These are phyloP conservation scores for Xylariaceae sp. DNA, from an alignment of 2,329 filamentous ascomycete genomes.

Conservation along the genomic window DNA sequence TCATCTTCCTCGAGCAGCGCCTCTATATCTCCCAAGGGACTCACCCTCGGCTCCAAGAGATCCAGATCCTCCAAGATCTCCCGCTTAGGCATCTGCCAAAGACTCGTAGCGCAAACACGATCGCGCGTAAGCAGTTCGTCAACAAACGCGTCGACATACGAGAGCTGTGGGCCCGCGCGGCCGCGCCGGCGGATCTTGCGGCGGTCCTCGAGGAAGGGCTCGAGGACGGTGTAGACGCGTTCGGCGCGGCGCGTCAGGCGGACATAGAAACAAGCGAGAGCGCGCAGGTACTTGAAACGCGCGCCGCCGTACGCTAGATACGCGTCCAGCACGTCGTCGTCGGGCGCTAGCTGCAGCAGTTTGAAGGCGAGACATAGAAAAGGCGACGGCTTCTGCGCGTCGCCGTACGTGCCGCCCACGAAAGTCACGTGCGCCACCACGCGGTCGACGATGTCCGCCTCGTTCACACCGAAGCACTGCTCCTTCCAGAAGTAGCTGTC, in stretches of 20 bases:
- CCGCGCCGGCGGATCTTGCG: conserved; percentile 76
- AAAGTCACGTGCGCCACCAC: conserved; percentile 76
- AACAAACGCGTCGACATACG: conserved; percentile 85
- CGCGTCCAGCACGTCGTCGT: conserved; percentile 69
- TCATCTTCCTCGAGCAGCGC: conserved; percentile 60
- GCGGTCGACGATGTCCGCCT: conserved; percentile 75
- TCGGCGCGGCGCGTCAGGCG: conserved; percentile 76
- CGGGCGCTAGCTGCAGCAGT: conserved; percentile 79
- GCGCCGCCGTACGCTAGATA: conserved; percentile 74
- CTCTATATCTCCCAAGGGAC: conserved; percentile 74
- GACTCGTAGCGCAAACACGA: conserved; percentile 80
- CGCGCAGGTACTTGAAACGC: conserved; percentile 80
- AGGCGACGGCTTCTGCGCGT: conserved; percentile 77
- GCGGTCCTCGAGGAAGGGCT: conserved; percentile 75
- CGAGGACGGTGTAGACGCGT: conserved; percentile 72
- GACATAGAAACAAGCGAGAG: conserved; percentile 89
- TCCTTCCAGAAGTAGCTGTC: conserved; percentile 98
- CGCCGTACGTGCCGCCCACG: conserved; percentile 83
- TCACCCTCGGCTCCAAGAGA: conserved; percentile 76
- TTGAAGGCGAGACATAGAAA: conserved; percentile 96
- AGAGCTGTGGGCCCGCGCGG: conserved; percentile 68
- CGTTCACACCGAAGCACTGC: conserved; percentile 94
- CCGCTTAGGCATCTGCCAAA: conserved; percentile 85
- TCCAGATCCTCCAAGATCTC: conserved; percentile 84
- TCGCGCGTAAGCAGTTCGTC: conserved; percentile 88